Evolutionary conservation across 139 green algal genomes (phyloP), one percentile per base, ranked within the genome.

Genomic region (Chlamydomonas sp.): DNA sequence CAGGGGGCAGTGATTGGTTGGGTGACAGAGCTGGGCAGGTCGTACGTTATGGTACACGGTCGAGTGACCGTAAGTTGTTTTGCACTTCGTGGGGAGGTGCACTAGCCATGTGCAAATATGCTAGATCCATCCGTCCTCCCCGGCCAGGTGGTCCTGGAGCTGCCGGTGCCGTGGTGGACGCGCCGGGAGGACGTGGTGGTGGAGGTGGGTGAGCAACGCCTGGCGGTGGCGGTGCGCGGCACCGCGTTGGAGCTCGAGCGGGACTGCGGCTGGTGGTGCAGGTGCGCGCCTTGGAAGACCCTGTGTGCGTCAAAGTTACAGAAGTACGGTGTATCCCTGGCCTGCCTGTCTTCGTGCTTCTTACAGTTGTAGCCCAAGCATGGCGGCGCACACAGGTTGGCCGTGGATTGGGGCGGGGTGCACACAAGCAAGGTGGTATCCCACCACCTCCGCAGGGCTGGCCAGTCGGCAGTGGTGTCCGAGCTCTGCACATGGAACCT

Each of bases 81-180:
- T 49, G 31, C 31, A 49, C 31, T 49, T 49, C 31, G 31, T 49
- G 31, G 31, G 31, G 31, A 49, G 31, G 31, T 49, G 31, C 31
- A 49, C 31, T 49, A 49, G 31, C 31, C 31, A 49, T 49, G 31
- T 49, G 31, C 31, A 49, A 69, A 69, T 16, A 69, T 12, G 10
- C 64, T 69, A 9, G 9, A 16, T 12, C 64, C 10, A 12, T 16
- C 64, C 8, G 8, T 9, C 9, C 8, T 16, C 72, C 10, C 20
- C 12, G 86, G 90, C 14, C 91, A 97, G 71, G 90, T 94, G 18
- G 68, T 95, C 12, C 63, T 97, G 68, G 93, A 97, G 78, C 18
- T 96, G 7, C 79, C 88, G 76, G 80, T 97, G 61, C 95, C 95
- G 14, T 97, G 96, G 82, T 97, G 95, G 95, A 94, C 95, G 17